Percentiles rank a stretch among this genome's conserved stretches.
These are phyloP conservation scores for Metschnikowia vanudenii DNA, from an alignment of 805 yeast genomes.

Conservation along the genomic window DNA sequence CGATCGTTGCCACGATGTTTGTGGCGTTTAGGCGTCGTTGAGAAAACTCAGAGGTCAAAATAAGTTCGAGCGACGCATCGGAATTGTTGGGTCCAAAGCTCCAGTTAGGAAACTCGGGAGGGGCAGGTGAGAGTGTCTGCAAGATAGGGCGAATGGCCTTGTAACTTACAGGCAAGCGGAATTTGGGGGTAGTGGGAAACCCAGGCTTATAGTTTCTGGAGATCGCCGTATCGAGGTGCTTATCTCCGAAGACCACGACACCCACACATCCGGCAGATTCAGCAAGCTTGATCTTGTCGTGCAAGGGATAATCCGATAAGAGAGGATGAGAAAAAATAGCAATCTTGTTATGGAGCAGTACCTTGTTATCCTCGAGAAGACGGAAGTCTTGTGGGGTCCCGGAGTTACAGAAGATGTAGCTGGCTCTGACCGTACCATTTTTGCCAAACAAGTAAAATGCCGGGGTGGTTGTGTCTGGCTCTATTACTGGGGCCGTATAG, in stretches of 20 bases:
- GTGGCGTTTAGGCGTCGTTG: constrained; percentile 15
- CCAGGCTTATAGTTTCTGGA: constrained; percentile 14
- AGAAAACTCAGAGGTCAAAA: constrained; percentile 5
- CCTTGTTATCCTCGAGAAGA: constrained; percentile 19
- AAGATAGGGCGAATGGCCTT: constrained; percentile 16
- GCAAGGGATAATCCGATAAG: constrained; percentile 6
- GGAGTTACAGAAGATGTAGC: constrained; percentile 31
- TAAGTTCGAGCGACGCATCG: constrained; percentile 11
- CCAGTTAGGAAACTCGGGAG: constrained; percentile 14
- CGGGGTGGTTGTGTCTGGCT: constrained; percentile 29
- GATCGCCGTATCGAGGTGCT: constrained; percentile 9
- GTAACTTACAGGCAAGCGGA: constrained; percentile 19
- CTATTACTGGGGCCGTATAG: constrained; percentile 27
- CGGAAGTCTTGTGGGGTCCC: constrained; percentile 32
- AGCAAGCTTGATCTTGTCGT: constrained; percentile 15
- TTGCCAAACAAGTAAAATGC: constrained; percentile 30
- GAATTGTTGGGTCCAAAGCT: constrained; percentile 9
- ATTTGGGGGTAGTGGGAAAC: constrained; percentile 1
- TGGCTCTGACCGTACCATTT: constrained; percentile 25
- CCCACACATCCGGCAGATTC: constrained; percentile 16
- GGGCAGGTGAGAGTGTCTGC: constrained; percentile 11
- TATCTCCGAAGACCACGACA: constrained; percentile 17
- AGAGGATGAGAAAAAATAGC: constrained; percentile 26
- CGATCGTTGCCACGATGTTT: constrained; percentile 32
- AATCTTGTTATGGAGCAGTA: constrained; percentile 25